Base-by-base conservation (phyloP, 2,329 filamentous ascomycete species). In the Aspergillus candidus region DNA sequence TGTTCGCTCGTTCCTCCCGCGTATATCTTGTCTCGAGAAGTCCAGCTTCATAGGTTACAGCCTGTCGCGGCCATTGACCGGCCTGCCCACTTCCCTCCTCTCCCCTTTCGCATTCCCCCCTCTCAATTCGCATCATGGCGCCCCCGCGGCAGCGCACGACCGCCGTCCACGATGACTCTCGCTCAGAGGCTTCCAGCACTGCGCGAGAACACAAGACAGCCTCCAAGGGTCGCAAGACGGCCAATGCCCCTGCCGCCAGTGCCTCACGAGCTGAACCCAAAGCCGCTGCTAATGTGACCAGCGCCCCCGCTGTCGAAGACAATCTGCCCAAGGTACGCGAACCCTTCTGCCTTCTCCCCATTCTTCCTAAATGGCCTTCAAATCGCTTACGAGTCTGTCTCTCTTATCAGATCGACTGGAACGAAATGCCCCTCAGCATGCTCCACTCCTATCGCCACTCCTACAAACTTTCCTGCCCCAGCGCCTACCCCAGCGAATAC, bases 371-470 rank as follows among this genome's bases (percentile, higher is more conserved):
- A 18, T 18, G 2, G 4, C 18, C 4, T 18, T 18, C 18, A 18
- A 18, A 18, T 18, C 18, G 18, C 18, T 18, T 5, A 18, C 18
- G 6, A 5, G 4, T 6, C 4, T 18, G 18, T 18, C 18, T 18
- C 6, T 4, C 6, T 18, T 3, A 18, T 12, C 35, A 72, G 70
- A 67, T 72, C 46, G 54, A 65, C 41, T 73, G 70, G 70, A 55
- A 66, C 35, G 60, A 63, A 31, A 64, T 72, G 54, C 63, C 69
- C 29, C 61, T 69, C 51, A 61, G 67, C 12, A 62, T 72, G 50
- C 70, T 75, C 37, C 69, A 74, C 54, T 65, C 69, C 48, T 75
- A 75, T 57, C 67, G 72, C 44, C 68, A 73, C 46, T 66, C 67
- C 52, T 69, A 73, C 53, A 71, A 67, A 53, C 62, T 75, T 30